phyloP scores from a whole-genome alignment of 306 rosid genomes.

The Glycine soja region DNA sequence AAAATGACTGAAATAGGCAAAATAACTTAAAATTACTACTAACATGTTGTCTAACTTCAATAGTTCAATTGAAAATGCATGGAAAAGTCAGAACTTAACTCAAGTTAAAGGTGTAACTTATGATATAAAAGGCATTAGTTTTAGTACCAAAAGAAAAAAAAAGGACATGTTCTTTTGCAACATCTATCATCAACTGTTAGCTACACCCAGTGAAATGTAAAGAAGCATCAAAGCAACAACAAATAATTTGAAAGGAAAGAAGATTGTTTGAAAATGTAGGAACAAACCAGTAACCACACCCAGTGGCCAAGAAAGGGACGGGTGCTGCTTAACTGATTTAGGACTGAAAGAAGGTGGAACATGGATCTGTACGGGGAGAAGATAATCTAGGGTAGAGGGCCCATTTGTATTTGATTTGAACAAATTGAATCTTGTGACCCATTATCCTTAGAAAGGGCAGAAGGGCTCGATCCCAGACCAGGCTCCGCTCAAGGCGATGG shows the following conservation, averaged over 20 bases:
- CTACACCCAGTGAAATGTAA: constrained; percentile 1
- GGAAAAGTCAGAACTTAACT: background rate
- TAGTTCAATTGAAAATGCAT: background rate
- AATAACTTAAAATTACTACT: background rate
- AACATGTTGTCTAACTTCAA: background rate
- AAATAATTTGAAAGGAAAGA: background rate
- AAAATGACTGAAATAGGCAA: background rate
- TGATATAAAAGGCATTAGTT: background rate
- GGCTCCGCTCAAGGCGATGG: too few species aligned
- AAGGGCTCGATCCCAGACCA: too few species aligned
- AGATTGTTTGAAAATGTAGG: background rate
- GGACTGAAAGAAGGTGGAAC: too few species aligned
- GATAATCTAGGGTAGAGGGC: too few species aligned
- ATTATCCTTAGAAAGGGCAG: too few species aligned
- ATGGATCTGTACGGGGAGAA: too few species aligned
- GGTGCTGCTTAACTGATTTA: too few species aligned
- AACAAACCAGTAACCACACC: background rate
- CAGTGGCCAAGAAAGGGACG: too few species aligned
- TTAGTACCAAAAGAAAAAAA: background rate
- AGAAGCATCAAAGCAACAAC: background rate
- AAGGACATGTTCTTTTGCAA: background rate
- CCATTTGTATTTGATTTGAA: too few species aligned
- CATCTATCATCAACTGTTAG: constrained; percentile 24
- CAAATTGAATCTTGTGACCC: too few species aligned
- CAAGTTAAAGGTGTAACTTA: background rate